Conservation (phyloP, 1,284 basidiomycete species). For the Farysia itapuensis region DNA sequence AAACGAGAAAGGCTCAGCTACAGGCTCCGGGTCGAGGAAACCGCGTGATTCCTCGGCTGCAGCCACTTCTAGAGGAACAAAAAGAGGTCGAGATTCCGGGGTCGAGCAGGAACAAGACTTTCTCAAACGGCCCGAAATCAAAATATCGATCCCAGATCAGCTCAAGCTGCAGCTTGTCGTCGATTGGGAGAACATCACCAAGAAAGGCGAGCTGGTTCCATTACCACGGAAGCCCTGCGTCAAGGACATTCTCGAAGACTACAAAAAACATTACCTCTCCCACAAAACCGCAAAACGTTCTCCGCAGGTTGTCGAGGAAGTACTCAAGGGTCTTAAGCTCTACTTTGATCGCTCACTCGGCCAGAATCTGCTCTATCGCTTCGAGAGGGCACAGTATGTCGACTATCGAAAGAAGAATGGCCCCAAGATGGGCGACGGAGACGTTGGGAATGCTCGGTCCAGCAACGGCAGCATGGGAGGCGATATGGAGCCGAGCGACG, state of each 20-base stretch:
- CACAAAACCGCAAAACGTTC: slow-evolving; percentile 49
- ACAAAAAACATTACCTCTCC: slow-evolving; percentile 60
- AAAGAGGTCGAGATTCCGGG: slow-evolving; percentile 23
- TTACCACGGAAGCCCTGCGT: slow-evolving; percentile 83
- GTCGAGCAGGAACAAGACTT: slow-evolving; percentile 63
- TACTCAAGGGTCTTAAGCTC: slow-evolving; percentile 82
- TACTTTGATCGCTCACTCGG: slow-evolving; percentile 93
- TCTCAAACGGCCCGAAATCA: slow-evolving; percentile 81
- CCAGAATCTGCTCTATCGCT: slow-evolving; percentile 86
- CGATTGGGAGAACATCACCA: slow-evolving; percentile 97
- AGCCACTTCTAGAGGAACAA: slow-evolving; percentile 6
- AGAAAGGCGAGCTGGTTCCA: slow-evolving; percentile 82
- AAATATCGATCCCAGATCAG: slow-evolving; percentile 81
- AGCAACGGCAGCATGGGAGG: slow-evolving; percentile 29
- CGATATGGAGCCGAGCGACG: slow-evolving; percentile 76
- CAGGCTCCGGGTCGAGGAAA: slow-evolving; percentile 16
- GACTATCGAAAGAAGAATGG: slow-evolving; percentile 74
- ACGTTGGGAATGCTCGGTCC: slow-evolving; percentile 61
- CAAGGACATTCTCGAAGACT: slow-evolving; percentile 75
- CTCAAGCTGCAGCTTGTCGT: slow-evolving; percentile 90
- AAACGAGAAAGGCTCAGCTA: slow-evolving; percentile 1
- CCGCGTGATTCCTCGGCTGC: slow-evolving; percentile 6
- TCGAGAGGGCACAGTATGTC: slow-evolving; percentile 89
- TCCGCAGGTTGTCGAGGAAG: slow-evolving; percentile 70
- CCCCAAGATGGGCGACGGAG: slow-evolving; percentile 61